Evolutionary conservation across 140 eudicot species (phyloP), one percentile per base, ranked within the genome.

Genomic region (Ambrosia hybrid): DNA sequence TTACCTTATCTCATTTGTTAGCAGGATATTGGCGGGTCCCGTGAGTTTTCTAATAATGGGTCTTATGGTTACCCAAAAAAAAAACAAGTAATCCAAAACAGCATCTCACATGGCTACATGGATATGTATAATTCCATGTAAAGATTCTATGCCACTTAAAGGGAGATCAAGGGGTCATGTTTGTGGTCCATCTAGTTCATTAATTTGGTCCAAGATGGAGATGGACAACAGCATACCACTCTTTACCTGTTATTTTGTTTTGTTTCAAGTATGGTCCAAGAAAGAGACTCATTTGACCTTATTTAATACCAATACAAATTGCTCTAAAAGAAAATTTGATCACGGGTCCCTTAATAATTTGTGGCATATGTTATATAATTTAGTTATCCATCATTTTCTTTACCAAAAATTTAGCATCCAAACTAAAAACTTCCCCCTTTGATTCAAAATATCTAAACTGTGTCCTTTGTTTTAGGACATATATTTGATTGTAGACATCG

Each of bases 181-280:
- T 57, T 17, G 65, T 67, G 75, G 83, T 49, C 83, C 71, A 71
- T 39, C 51, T 13, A 49, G 75, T 38, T 52, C 57, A 73, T 38
- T 61, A 33, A 59, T 67, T 17, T 57, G 75, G 72, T 79, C 74
- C 14, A 59, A 51, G 70, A 67, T 67, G 83, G 4, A 41, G 48
- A 67, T 61, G 56, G 43, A 66, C 69, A 41, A 46, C 51, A 72
- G 30, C n/a, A 39, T 55, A 51, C 52, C 67, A 21, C 34, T 37
- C 13, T 26, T 78, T 79, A 59, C 83, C 83, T 73, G 83, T 75
- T 67, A 59, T 73, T 67, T 79, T 79, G 79, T 79, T 73, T 16
- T 77, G 57, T 66, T 67, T 51, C 26, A 67, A 26, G 39, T 39
- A 51, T 67, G 78, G 79, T 77, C 73, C 70, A 58, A 38, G 67